phyloP scores from a whole-genome alignment of 1,139 yeast genomes.

The Suhomyces coccinellae region DNA sequence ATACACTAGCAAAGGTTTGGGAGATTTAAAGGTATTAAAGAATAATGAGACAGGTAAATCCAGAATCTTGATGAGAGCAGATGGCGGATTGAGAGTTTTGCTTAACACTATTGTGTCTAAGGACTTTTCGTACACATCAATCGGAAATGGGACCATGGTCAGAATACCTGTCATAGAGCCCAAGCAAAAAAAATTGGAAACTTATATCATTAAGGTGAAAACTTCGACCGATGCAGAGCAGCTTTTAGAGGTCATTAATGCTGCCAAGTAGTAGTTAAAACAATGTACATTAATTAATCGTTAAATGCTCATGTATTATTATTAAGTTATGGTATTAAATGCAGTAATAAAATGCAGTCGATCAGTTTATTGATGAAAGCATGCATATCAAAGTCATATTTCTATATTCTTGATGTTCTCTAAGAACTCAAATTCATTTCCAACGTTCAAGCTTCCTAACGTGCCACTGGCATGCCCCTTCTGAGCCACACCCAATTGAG shows the following conservation, averaged over 20 bases:
- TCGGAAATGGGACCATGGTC: slow-evolving; percentile 61
- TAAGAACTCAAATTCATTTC: slow-evolving; percentile 52
- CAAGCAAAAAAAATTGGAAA: slow-evolving; percentile 42
- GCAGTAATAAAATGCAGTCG: background rate
- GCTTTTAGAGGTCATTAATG: slow-evolving; percentile 56
- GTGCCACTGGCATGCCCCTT: slow-evolving; percentile 14
- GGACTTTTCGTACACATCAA: slow-evolving; percentile 53
- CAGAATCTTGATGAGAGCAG: slow-evolving; percentile 80
- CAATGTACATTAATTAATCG: slow-evolving; percentile 1
- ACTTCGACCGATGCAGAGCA: slow-evolving; percentile 64
- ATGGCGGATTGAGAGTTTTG: slow-evolving; percentile 81
- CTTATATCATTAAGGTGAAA: slow-evolving; percentile 74
- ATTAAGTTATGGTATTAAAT: background rate
- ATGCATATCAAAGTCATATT: slow-evolving; percentile 1
- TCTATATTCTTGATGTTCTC: slow-evolving; percentile 31
- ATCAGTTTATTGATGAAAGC: too few relatives aligned
- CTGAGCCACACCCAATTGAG: slow-evolving; percentile 30
- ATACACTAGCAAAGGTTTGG: slow-evolving; percentile 70
- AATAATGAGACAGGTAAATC: slow-evolving; percentile 58
- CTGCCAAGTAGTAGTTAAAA: slow-evolving; percentile 16
- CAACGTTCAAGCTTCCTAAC: slow-evolving; percentile 43
- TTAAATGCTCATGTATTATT: background rate
- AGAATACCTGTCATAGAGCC: slow-evolving; percentile 57
- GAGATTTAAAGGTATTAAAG: slow-evolving; percentile 73
- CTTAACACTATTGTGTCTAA: slow-evolving; percentile 60